Evolutionary conservation across 179 eudicot species (phyloP), one percentile per base, ranked within the genome.

Genomic region (Corrigiola litoralis): DNA sequence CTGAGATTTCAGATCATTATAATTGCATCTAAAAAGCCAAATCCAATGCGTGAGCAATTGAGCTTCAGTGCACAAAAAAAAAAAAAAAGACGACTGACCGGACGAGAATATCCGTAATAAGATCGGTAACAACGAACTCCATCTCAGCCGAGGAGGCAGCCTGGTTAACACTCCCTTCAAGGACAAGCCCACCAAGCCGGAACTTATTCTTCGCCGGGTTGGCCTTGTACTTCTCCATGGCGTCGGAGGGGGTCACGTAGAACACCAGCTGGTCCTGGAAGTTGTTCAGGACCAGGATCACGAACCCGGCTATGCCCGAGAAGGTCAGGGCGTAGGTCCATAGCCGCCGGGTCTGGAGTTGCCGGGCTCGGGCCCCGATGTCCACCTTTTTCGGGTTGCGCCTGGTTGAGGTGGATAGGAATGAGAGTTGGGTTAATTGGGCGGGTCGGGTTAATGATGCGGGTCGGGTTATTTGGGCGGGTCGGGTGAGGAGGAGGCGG

Each of bases 321-420:
- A 92, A 89, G 31, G 96, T 78, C 1, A 82, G 66, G 25, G 88
- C 96, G 77, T 89, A 89, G 14, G 88, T 81, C 96, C 96, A 89
- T 46, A 92, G 85, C 3, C 96, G 88, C 8, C 98, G 92, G 44
- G 62, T 79, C 61, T 92, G 98, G 61, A 89, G 73, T 48, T 89
- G 92, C 0, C 95, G 85, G 3, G 98, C 95, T 5, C 89, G 86
- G n/a, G 95, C 98, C 17, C 82, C 95, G 72, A 92, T 87, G 82
- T 84, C 88, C 23, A 78, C 58, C 36, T 76, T 75, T 40, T 65
- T 56, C 1, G 84, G 31, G 7, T 72, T 59, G 21, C 79, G 77
- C 9, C 87, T 84, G 38, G 75, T 53, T 55, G 84, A 65, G 75
- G 90, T 79, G 54, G 94, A 85, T 71, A 78, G 76, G 64, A 74